Evolutionary conservation across 2,329 filamentous ascomycete genomes (phyloP), one percentile per base, ranked within the genome.

Genomic region (Tothia fuscella): DNA sequence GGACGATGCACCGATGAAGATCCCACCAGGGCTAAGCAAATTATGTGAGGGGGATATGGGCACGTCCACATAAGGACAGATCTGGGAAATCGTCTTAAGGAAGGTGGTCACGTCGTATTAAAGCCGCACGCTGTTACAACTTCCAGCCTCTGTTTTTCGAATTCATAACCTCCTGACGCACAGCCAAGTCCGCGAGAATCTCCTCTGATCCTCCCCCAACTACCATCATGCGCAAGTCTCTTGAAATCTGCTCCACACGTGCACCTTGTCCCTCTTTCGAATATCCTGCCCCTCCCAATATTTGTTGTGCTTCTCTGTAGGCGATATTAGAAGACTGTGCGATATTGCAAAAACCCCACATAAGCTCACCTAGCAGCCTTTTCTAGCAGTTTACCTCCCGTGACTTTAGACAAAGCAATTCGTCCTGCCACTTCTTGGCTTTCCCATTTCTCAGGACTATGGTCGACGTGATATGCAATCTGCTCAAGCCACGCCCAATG

Each of bases 401-500:
- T 64, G 0, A 74, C 64, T 48, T 74, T 74, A 13, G 57, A 60
- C 46, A 58, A 54, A 4, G 60, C 60, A 45, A 63, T 61, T 39
- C 56, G 56, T 1, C 58, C 58, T 6, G 60, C 60, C 20, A 63
- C 57, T 14, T 56, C 54, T 1, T 58, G 54, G 21, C 60, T 57
- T 40, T 62, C 54, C 55, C 58, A 63, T 3, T 50, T 53, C 42
- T 64, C 50, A 47, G 63, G 59, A 3, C 61, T 63, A 6, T 61
- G 52, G 44, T 70, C 62, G 32, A 72, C 47, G 61, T 73, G 70
- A 51, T 70, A 73, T 4, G 71, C 72, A 3, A 79, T 58, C 51
- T 78, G 74, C 49, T 80, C 76, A 44, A 79, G 54, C 60, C 74
- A 78, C 0, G 74, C 71, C 56, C 72, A 75, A 34, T 74, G 71